Evolutionary conservation across 1,284 basidiomycete genomes (phyloP).

Genomic region (Rhodofomes roseus): DNA sequence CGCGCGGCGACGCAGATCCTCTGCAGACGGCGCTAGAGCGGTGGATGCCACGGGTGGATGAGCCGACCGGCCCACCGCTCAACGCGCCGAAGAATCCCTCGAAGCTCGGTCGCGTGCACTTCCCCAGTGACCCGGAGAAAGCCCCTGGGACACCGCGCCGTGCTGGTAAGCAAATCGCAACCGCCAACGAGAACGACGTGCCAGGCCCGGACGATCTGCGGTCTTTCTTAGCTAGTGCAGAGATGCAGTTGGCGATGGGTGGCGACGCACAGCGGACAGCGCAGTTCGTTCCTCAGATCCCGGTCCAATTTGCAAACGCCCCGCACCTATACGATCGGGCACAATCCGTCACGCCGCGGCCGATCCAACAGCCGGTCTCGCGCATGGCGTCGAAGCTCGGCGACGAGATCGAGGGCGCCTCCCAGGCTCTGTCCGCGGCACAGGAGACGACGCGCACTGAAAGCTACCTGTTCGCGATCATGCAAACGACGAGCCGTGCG

Average conservation of each 20-base stretch:
- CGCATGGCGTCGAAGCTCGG: conserved; percentile 2
- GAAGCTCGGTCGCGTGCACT: background rate
- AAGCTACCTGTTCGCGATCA: background rate
- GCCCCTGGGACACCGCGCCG: background rate
- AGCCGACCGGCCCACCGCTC: background rate
- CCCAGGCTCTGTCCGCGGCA: background rate
- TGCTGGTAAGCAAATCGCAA: background rate
- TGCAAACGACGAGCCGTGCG: background rate
- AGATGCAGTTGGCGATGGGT: background rate
- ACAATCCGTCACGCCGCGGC: conserved; percentile 3
- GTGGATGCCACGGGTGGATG: background rate
- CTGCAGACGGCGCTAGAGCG: background rate
- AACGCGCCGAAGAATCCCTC: background rate
- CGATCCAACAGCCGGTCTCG: background rate
- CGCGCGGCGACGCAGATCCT: background rate
- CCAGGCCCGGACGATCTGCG: background rate
- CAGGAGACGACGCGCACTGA: background rate
- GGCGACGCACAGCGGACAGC: background rate
- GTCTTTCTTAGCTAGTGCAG: background rate
- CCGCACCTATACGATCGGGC: conserved; percentile 3
- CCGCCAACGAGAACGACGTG: background rate
- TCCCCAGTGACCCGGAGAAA: background rate
- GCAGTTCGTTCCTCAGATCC: background rate
- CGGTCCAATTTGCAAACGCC: background rate
- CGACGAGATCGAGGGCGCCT: background rate